Base-by-base conservation (phyloP, 2,329 filamentous ascomycete species). In the Aspergillus terreus region DNA sequence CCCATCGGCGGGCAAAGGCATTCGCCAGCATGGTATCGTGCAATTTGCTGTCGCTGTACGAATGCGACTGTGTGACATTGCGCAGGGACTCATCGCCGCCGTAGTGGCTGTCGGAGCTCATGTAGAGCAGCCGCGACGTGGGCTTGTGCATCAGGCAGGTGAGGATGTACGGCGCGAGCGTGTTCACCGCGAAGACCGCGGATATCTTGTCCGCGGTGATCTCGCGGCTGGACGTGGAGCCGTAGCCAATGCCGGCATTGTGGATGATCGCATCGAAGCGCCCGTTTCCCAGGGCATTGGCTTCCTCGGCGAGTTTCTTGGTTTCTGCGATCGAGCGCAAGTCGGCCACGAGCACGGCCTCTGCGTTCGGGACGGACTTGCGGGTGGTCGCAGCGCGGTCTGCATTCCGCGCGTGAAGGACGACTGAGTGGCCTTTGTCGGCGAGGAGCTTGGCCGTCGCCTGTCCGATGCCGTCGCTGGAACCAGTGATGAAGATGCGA, bases 241-340 rank as follows among this genome's bases (percentile, higher is more conserved):
- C 72, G 40, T 63, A 71, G 14, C 75, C 75, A 50, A 76, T 77
- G 2, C 80, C 81, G 0, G 82, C 82, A 54, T 84, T 84, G 69
- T 84, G 81, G 15, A 84, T 72, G 12, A 84, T 70, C 21, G 73
- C 71, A 60, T 84, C 82, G 60, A 80, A 83, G 0, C 72, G 68
- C 0, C 77, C 78, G 1, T 72, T 64, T 35, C 69, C 66, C 17
- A 54, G 40, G 9, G 43, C 36, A 63, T 81, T 80, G 47, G 79
- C 76, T 47, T 81, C 70, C 10, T 68, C 62, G 1, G 82, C 81
- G 2, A 85, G 70, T 2, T 65, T 63, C 53, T 80, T 81, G 4
- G 72, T 80, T 46, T 79, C 77, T 5, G 73, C 59, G 40, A 82
- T 68, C 44, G 71, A 79, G 21, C 76, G 71, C 1, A 84, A 68